Base-by-base conservation (phyloP, 2,329 filamentous ascomycete genomes). In the Neoscytalidium dimidiatum region DNA sequence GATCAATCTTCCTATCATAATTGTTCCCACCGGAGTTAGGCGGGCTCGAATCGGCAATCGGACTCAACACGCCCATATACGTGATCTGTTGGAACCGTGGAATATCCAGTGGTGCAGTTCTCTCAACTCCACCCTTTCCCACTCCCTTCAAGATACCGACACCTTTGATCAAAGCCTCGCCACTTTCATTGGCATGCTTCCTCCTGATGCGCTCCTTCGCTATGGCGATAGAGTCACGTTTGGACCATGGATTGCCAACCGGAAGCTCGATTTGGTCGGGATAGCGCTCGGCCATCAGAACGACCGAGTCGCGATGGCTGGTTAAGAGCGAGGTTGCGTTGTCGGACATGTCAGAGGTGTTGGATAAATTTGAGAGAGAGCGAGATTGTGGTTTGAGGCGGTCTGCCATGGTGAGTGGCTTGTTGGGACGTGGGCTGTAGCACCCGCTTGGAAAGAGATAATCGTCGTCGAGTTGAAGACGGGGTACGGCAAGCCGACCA, bases 221-320 rank as follows among this genome's bases (percentile, higher is more conserved):
- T 14, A 65, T 3, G 9, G 56, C 52, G 17, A 65, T 41, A n/a
- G 53, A 60, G 38, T 65, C 63, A n/a, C 63, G 63, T n/a, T 60
- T 53, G 11, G 43, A 6, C 56, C 62, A 58, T 21, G 23, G 44
- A 13, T 43, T 52, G 26, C 11, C 26, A 23, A 52, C 14, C 3
- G 56, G 31, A 9, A 43, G 28, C 23, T 41, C 29, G 9, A 17
- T 9, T 2, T 38, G 28, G 8, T 38, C 31, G 2, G 29, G 29
- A n/a, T 28, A 33, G n/a, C n/a, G 63, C 14, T 65, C 63, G 8
- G 29, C 31, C 11, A 49, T 35, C 29, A 64, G 52, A 23, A 17
- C n/a, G 13, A 60, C 21, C 3, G 31, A 65, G 26, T 60, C 56
- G 23, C 35, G 43, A 19, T 65, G 53, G n/a, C 21, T 65, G 26